Percentiles rank a stretch among this genome's conserved stretches.
These are phyloP conservation scores for Telopea speciosissima DNA, from an alignment of 177 flowering plant genomes.

Conservation along the genomic window DNA sequence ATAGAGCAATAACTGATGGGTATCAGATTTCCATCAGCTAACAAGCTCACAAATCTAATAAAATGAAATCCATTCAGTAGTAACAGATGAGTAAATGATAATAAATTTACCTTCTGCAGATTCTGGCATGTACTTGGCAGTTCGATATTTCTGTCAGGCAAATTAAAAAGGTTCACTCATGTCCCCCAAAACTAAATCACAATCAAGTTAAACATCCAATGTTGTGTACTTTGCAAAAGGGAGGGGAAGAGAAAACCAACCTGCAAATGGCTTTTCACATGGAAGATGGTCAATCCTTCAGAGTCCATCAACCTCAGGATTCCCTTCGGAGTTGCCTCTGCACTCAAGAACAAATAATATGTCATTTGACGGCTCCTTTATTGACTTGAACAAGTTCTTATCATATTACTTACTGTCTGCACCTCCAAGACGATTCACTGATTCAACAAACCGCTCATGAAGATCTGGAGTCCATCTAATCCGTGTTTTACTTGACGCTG, in stretches of 20 bases:
- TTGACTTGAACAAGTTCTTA: background rate
- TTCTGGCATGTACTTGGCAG: conserved; percentile 71
- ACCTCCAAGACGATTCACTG: conserved; percentile 64
- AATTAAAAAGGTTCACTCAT: no score
- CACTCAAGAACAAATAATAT: background rate
- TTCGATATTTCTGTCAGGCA: conserved; percentile 72
- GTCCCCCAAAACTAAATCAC: background rate
- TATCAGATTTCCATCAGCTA: background rate
- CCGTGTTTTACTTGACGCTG: conserved; percentile 37
- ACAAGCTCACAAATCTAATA: background rate
- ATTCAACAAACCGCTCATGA: conserved; percentile 67
- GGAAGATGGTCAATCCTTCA: conserved; percentile 64
- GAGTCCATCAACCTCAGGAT: conserved; percentile 65
- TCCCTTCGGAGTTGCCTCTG: conserved; percentile 83
- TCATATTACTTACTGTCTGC: conserved; percentile 54
- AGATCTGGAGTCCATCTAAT: conserved; percentile 74
- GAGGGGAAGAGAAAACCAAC: conserved; percentile 17
- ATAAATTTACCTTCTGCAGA: conserved; percentile 44
- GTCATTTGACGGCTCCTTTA: background rate
- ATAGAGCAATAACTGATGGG: background rate
- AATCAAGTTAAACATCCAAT: background rate
- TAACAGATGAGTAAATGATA: no score
- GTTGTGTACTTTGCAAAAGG: background rate
- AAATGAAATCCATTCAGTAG: background rate
- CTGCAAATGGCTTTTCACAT: conserved; percentile 85